Base-by-base conservation (phyloP, 176 grass and related monocot genomes). In the Zoysia japonica region DNA sequence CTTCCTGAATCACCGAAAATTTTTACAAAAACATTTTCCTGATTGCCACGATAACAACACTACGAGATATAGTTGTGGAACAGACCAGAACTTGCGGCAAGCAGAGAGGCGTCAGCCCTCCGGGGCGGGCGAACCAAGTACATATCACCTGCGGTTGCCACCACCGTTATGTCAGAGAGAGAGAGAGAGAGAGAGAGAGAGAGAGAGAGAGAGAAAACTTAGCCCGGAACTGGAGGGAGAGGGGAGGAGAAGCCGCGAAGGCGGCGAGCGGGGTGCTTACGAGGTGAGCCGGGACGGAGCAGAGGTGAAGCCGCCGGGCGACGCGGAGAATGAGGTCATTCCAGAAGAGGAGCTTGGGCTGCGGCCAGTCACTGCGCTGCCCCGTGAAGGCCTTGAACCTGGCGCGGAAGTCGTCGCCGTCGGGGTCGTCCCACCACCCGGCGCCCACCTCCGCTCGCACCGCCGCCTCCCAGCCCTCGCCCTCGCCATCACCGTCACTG, bases 361-460 rank as follows among this genome's bases (percentile, higher is more conserved):
- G 80, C 45, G 83, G 52, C 86, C 92, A 94, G 82, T 91, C 86
- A 59, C 88, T 5, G 37, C 86, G 76, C 89, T 94, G 86, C 47
- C 88, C 92, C 68, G 85, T 91, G 86, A 94, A 94, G 57, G 86
- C 89, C 72, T 94, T 94, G 89, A 94, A 91, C 87, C 20, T 81
- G 78, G 82, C 65, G 72, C 81, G 92, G 80, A 80, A 77, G 41
- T 80, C 84, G 39, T 2, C 77, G 75, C 87, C 60, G 41, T 83
- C 84, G n/a, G 45, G 65, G 55, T 94, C 86, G 38, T 94, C 86
- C 89, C 92, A 94, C 82, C 77, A 85, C n/a, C 48, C 70, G 35
- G 6, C 47, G 9, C 75, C 77, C 68, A 94, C 78, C 78, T 89
- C 88, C 53, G 69, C 82, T 28, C 83, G 78, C 83, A 94, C 88